phyloP scores from a whole-genome alignment of 2,329 filamentous ascomycete species.

The Lachnellula arida region DNA sequence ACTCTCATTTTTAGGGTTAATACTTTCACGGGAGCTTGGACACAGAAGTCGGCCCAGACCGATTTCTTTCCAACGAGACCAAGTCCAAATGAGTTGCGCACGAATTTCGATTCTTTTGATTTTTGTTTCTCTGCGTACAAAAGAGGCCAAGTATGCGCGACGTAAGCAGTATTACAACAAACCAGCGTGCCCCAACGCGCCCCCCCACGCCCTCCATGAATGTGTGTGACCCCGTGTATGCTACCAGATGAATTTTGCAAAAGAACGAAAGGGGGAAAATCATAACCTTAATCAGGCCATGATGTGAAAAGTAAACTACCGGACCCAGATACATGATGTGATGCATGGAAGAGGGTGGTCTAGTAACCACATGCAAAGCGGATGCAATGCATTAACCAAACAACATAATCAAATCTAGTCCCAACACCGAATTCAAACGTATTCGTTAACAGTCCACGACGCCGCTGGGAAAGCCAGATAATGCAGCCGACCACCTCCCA shows the following conservation, averaged over 20 bases:
- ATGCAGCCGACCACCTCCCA: conserved; percentile 24
- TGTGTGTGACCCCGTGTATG: conserved; percentile 22
- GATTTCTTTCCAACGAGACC: no score
- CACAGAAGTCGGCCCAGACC: no score
- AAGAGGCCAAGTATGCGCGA: not conserved
- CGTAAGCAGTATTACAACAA: not conserved
- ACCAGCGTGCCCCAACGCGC: not conserved
- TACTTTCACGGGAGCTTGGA: no score
- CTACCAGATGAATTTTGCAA: conserved; percentile 19
- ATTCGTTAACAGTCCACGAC: conserved; percentile 12
- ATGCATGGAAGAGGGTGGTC: conserved; percentile 5
- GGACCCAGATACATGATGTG: not conserved
- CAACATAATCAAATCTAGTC: conserved; percentile 9
- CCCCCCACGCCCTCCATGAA: not conserved
- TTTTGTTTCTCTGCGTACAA: not conserved
- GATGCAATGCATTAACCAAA: conserved; percentile 15
- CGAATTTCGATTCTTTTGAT: not conserved
- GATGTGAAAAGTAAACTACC: conserved; percentile 4
- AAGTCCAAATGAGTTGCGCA: no score
- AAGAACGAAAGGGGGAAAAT: conserved; percentile 2
- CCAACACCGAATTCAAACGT: conserved; percentile 8
- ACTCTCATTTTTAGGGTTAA: no score
- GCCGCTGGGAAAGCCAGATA: conserved; percentile 18
- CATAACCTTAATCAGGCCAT: not conserved
- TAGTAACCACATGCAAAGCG: conserved; percentile 12